Conservation (phyloP, 306 rosid genomes). For the Vigna hirtella region DNA sequence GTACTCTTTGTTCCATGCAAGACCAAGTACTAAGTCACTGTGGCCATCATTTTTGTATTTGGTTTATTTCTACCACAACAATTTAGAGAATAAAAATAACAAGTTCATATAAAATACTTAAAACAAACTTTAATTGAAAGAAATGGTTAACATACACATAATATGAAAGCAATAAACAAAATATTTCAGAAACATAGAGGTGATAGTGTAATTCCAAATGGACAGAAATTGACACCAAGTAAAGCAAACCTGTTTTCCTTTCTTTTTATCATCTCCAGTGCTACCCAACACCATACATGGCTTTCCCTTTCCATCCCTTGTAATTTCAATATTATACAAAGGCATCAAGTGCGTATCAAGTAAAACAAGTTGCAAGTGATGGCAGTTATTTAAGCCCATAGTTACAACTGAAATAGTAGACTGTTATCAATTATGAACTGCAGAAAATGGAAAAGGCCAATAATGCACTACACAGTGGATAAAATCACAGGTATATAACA, state of each 20-base stretch:
- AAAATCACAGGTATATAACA: too few species aligned
- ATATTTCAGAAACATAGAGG: background rate
- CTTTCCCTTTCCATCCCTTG: conserved; percentile 60
- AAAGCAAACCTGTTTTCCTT: conserved; percentile 58
- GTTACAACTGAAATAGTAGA: too few species aligned
- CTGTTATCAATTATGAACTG: too few species aligned
- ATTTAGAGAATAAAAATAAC: conserved; percentile 37
- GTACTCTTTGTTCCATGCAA: conserved; percentile 92
- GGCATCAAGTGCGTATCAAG: background rate
- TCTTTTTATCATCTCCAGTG: conserved; percentile 59
- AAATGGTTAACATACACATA: too few species aligned
- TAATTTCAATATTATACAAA: conserved; percentile 39
- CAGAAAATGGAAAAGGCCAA: background rate
- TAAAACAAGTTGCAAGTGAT: background rate
- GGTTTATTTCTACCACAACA: conserved; percentile 49
- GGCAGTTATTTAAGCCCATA: too few species aligned
- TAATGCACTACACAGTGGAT: background rate
- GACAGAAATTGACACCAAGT: conserved; percentile 35
- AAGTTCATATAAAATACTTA: background rate
- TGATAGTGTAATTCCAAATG: conserved; percentile 2
- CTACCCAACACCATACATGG: conserved; percentile 81
- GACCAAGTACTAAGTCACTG: conserved; percentile 88
- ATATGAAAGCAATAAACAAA: background rate
- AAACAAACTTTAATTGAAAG: background rate
- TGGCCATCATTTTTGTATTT: conserved; percentile 78